Base-by-base conservation (phyloP, 768 basidiomycete species). In the Amanita thiersii region DNA sequence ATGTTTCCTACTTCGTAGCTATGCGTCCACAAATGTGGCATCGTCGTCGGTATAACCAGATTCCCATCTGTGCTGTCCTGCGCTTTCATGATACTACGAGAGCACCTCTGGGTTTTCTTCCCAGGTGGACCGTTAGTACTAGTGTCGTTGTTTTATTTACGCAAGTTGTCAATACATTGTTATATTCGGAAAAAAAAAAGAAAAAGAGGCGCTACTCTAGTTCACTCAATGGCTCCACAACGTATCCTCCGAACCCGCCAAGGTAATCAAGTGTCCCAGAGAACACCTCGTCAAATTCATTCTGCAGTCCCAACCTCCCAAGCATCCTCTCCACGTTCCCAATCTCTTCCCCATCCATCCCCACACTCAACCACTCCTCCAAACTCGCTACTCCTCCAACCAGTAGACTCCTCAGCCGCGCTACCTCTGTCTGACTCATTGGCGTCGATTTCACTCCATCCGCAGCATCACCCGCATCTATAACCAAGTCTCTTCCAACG, bases 371-470 rank as follows among this genome's bases (percentile, higher is more conserved):
- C 85, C 85, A 89, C 47, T 83, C 83, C 49, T 87, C 86, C 32
- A 89, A 53, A 6, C 56, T 63, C 8, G 73, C 69, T 19, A 74
- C 69, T 0, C 79, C 81, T 0, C 68, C 64, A 3, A 84, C 60
- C 21, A 88, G 63, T 36, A 88, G 51, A 49, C 85, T 86, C 29
- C 73, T 64, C 18, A 88, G 56, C n/a, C 86, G 67, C 9, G 81
- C 79, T 23, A 75, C 60, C 48, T 88, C 86, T 3, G 86, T 89
- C 51, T 81, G 79, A 43, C 64, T 84, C 34, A 77, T 56, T 2
- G 73, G 71, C 3, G 75, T 61, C 17, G 73, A 66, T 42, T 59
- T 66, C 12, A 63, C 51, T 33, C 54, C 56, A 1, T 47, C 46
- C 4, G 59, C 48, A 20, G 57, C 58, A 32, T 56, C 59, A 19